Conservation (phyloP, 2,329 filamentous ascomycete genomes). For the Aspergillus carbonarius region DNA sequence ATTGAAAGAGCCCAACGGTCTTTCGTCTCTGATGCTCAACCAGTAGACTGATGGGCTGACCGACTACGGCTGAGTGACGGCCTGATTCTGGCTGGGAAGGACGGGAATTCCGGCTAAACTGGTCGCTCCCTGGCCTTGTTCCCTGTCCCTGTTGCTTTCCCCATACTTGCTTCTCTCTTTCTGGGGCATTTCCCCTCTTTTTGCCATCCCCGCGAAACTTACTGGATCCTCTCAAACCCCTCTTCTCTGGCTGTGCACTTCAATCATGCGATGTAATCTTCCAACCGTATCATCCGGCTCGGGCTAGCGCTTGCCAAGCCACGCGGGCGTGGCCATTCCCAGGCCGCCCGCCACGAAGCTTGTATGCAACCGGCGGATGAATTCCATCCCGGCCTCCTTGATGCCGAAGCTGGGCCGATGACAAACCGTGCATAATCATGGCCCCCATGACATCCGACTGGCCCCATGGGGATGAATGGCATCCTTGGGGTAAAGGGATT, state of each 20-base stretch:
- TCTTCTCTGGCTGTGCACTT: too few relatives aligned
- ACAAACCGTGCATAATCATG: neutral
- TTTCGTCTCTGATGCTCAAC: neutral
- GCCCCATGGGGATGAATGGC: constrained; percentile 8
- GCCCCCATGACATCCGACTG: constrained; percentile 1
- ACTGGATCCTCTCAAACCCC: neutral
- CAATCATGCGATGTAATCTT: neutral
- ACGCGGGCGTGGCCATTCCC: neutral
- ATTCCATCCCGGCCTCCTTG: neutral
- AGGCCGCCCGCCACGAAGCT: constrained; percentile 8
- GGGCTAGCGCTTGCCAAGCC: neutral
- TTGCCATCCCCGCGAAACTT: neutral
- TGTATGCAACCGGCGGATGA: neutral
- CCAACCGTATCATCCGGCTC: neutral
- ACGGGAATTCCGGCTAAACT: neutral
- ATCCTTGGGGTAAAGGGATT: neutral
- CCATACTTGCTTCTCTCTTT: neutral
- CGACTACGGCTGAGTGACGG: neutral
- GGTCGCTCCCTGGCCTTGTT: neutral
- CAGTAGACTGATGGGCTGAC: neutral
- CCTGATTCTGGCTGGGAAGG: neutral
- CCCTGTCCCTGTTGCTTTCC: neutral
- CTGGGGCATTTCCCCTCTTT: neutral
- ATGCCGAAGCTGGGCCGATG: neutral
- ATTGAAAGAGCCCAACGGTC: neutral